phyloP scores from a whole-genome alignment of 202 grass and related monocot genomes.

The Panicum virgatum region DNA sequence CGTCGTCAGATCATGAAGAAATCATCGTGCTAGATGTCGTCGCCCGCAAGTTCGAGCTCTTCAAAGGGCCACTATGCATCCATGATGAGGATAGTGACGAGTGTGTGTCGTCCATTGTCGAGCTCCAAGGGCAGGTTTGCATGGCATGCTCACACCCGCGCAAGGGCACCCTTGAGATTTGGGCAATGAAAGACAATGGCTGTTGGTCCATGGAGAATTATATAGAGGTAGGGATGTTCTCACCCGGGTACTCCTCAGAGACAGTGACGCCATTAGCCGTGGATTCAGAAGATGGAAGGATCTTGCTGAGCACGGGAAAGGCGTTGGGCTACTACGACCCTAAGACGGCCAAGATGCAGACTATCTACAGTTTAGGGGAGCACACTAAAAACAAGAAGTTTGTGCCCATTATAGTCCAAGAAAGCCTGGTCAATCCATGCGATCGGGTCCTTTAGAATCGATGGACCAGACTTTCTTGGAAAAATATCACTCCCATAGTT shows the following conservation, averaged over 20 bases:
- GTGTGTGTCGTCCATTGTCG: not conserved
- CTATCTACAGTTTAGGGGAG: not conserved
- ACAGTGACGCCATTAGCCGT: not conserved
- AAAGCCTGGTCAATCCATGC: not conserved
- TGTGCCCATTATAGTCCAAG: not conserved
- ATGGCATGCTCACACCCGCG: not conserved
- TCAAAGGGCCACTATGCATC: not conserved
- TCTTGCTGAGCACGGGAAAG: conserved; percentile 4
- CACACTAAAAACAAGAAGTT: not conserved
- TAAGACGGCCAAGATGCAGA: not conserved
- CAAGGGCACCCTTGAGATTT: not conserved
- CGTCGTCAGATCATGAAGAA: not conserved
- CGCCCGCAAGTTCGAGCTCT: not conserved
- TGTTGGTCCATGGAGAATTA: not conserved
- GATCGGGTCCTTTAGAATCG: not conserved
- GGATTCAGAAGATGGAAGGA: not conserved
- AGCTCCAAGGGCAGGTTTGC: not conserved
- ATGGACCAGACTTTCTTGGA: too few species aligned
- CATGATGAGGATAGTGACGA: not conserved
- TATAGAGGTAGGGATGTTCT: not conserved
- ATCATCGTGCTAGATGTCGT: not conserved
- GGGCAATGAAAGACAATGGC: not conserved
- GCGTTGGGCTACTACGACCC: conserved; percentile 5
- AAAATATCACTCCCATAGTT: too few species aligned
- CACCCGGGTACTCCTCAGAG: not conserved